Conservation (phyloP, 177 flowering plant species). For the Vitis hybrid region DNA sequence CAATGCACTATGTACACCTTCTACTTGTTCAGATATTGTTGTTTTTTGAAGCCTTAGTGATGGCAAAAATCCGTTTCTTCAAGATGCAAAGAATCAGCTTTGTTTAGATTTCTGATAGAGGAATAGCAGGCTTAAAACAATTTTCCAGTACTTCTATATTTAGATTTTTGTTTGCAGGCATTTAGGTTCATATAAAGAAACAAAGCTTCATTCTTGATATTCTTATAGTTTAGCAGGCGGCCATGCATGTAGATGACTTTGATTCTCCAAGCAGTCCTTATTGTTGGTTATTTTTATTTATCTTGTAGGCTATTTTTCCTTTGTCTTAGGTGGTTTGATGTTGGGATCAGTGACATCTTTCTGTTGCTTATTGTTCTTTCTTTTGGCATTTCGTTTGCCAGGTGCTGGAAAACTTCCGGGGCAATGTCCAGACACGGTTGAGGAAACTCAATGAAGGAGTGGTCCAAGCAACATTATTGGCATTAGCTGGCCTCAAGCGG, state of each 20-base stretch:
- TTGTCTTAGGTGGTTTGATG: not conserved
- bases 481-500: constrained; percentile 95
- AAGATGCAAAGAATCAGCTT: not conserved
- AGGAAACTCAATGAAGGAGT: constrained; percentile 82
- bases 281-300: not conserved
- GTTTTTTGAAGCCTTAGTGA: not conserved
- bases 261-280: too few species aligned
- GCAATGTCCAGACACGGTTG: constrained; percentile 94
- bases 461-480: constrained; percentile 90
- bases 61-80: not conserved
- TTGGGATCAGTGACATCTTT: not conserved
- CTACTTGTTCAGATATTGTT: not conserved
- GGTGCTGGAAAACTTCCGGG: constrained; percentile 90
- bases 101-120: not conserved
- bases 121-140: not conserved
- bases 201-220: too few species aligned
- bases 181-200: not conserved
- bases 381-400: constrained; percentile 24
- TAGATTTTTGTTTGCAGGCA: not conserved
- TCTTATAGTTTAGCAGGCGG: too few species aligned
- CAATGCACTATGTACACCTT: not conserved
- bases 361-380: constrained; percentile 1
- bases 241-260: too few species aligned
- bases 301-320: too few species aligned
- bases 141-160: not conserved